Conservation (phyloP, 805 yeast species). For the Teunomyces barrocoloradensis region DNA sequence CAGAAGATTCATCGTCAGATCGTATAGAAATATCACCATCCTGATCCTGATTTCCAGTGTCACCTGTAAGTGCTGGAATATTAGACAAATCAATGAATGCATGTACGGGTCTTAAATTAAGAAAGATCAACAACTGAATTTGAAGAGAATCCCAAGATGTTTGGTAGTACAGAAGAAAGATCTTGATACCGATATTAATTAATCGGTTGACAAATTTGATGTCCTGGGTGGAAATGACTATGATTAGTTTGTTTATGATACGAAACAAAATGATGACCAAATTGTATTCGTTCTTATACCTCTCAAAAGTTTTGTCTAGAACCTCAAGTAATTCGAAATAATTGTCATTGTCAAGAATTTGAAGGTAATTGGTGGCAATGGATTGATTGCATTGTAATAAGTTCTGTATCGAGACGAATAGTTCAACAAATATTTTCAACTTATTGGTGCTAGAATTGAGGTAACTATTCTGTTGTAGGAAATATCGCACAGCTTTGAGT, state of each 20-base stretch:
- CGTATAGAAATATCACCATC: slow-evolving; percentile 11
- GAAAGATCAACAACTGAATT: slow-evolving; percentile 44
- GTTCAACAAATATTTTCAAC: slow-evolving; percentile 22
- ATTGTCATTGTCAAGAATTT: slow-evolving; percentile 12
- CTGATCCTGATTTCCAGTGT: slow-evolving; percentile 9
- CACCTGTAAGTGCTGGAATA: slow-evolving; percentile 26
- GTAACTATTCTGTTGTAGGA: slow-evolving; percentile 9
- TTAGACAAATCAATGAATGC: slow-evolving; percentile 30
- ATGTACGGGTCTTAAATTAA: slow-evolving; percentile 39
- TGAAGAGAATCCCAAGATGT: slow-evolving; percentile 43
- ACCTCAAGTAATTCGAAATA: slow-evolving; percentile 20
- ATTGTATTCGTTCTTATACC: slow-evolving; percentile 23
- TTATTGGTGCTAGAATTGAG: slow-evolving; percentile 6
- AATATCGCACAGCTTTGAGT: slow-evolving; percentile 14
- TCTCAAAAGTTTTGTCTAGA: slow-evolving; percentile 13
- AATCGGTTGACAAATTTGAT: slow-evolving; percentile 35
- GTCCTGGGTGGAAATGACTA: slow-evolving; percentile 42
- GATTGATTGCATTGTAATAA: slow-evolving; percentile 22
- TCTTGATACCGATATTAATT: slow-evolving; percentile 36
- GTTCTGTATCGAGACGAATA: slow-evolving; percentile 15
- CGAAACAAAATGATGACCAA: slow-evolving; percentile 28
- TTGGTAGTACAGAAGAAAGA: slow-evolving; percentile 32
- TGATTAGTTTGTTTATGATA: slow-evolving; percentile 45
- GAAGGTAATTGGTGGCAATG: slow-evolving; percentile 18
- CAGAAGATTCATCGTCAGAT: slow-evolving; percentile 3